Conservation (phyloP, 345 rosid genomes). For the Linum usitatissimum region DNA sequence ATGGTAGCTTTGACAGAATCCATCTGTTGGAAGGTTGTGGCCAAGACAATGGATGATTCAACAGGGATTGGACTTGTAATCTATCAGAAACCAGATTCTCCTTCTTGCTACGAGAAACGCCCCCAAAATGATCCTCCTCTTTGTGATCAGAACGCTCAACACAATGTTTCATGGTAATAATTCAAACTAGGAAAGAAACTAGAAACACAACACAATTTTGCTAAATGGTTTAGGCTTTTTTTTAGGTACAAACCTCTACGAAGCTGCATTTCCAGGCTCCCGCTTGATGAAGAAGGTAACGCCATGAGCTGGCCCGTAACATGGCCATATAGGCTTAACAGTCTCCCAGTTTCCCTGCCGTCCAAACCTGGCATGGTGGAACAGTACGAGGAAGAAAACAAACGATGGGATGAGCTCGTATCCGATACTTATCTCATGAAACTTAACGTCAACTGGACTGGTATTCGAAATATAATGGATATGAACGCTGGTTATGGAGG, state of each 20-base stretch:
- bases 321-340: slow-evolving; percentile 74
- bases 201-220: background rate
- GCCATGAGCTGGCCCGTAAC: slow-evolving; percentile 46
- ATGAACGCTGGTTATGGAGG: slow-evolving; percentile 97
- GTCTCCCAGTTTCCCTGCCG: slow-evolving; percentile 41
- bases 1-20: slow-evolving; percentile 59
- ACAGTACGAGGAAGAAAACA: slow-evolving; percentile 42
- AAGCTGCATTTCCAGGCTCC: slow-evolving; percentile 55
- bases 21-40: slow-evolving; percentile 73
- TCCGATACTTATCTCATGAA: slow-evolving; percentile 55
- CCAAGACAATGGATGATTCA: slow-evolving; percentile 42
- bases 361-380: slow-evolving; percentile 27
- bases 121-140: slow-evolving; percentile 47
- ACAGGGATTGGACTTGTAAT: slow-evolving; percentile 72
- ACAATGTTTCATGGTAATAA: slow-evolving; percentile 49
- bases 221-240: background rate
- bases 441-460: slow-evolving; percentile 56
- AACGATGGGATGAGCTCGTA: slow-evolving; percentile 58
- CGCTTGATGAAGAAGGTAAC: slow-evolving; percentile 33
- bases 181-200: too few species aligned
- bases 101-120: slow-evolving; percentile 56
- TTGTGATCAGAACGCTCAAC: slow-evolving; percentile 36
- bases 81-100: slow-evolving; percentile 64
- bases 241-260: slow-evolving; percentile 63
- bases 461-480: slow-evolving; percentile 70